These are phyloP conservation scores for Pseudozyma tsukubaensis DNA, from an alignment of 1,284 basidiomycete species.

Conservation along the genomic window DNA sequence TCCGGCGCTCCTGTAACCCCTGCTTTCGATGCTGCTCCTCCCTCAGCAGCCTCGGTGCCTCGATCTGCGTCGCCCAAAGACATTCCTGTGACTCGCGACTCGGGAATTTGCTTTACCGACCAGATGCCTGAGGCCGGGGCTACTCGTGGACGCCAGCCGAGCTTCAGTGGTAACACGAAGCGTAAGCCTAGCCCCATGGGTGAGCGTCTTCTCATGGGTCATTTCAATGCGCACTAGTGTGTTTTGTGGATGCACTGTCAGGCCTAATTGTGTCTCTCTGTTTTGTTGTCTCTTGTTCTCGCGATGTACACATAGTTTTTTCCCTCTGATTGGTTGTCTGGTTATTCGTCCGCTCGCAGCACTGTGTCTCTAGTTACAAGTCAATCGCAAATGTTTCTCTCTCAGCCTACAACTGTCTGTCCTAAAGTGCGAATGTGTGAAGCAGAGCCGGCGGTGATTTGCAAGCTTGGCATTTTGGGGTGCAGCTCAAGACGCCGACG, in stretches of 20 bases:
- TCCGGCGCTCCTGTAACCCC: slow-evolving; percentile 20
- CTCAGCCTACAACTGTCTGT: too few species aligned
- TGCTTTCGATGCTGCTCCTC: slow-evolving; percentile 17
- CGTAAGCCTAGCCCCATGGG: slow-evolving; percentile 64
- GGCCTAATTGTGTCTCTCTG: not conserved
- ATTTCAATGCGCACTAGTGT: slow-evolving; percentile 56
- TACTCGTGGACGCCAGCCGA: slow-evolving; percentile 43
- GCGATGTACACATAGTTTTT: not conserved
- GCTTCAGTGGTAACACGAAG: slow-evolving; percentile 46
- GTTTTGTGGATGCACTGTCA: too few species aligned
- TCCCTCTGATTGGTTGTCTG: not conserved
- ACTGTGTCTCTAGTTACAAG: not conserved
- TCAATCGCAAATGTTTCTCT: not conserved
- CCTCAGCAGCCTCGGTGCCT: slow-evolving; percentile 25
- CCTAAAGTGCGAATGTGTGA: too few species aligned
- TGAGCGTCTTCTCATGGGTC: slow-evolving; percentile 63
- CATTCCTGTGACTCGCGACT: slow-evolving; percentile 29
- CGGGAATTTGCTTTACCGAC: slow-evolving; percentile 32
- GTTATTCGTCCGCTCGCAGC: not conserved
- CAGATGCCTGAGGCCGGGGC: slow-evolving; percentile 14
- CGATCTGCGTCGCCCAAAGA: slow-evolving; percentile 39
- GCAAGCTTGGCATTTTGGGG: too few species aligned
- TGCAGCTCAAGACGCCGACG: too few species aligned
- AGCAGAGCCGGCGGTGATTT: too few species aligned
- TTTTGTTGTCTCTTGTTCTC: not conserved